Evolutionary conservation across 2,329 filamentous ascomycete genomes (phyloP).

Genomic region (Sarocladiaceae sp.): DNA sequence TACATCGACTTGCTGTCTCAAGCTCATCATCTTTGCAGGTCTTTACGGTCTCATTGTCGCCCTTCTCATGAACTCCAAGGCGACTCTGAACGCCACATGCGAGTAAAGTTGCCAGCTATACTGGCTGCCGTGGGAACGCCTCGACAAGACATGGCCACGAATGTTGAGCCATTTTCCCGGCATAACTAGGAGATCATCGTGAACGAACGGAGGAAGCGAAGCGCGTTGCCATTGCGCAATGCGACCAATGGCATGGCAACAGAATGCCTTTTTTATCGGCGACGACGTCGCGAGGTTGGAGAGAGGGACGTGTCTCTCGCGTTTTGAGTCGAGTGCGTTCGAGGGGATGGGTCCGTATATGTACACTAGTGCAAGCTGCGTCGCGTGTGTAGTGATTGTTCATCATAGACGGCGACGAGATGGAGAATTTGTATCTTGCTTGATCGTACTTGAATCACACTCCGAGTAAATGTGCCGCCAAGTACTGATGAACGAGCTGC

Average conservation of each 20-base stretch:
- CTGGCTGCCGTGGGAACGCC: constrained; percentile 18
- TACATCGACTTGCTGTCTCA: background rate
- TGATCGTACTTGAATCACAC: background rate
- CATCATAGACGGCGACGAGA: constrained; percentile 41
- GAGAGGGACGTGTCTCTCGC: background rate
- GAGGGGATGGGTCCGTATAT: constrained; percentile 30
- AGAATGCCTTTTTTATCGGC: too few relatives aligned
- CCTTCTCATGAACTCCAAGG: constrained; percentile 98
- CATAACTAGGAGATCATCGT: too few relatives aligned
- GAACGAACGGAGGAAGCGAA: too few relatives aligned
- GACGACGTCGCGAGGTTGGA: background rate
- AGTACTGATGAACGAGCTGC: too few relatives aligned
- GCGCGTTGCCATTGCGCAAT: too few relatives aligned
- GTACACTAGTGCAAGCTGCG: constrained; percentile 45
- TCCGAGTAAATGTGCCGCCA: too few relatives aligned
- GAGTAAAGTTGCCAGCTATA: constrained; percentile 26
- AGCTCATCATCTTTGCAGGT: constrained; percentile 47
- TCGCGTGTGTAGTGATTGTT: constrained; percentile 33
- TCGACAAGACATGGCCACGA: constrained; percentile 24
- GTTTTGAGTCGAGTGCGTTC: background rate
- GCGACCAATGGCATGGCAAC: too few relatives aligned
- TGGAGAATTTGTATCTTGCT: constrained; percentile 26
- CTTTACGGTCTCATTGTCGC: constrained; percentile 98
- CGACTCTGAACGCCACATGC: constrained; percentile 56
- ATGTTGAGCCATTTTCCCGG: constrained; percentile 8